Evolutionary conservation across 306 rosid genomes (phyloP).

Genomic region (Astragalus membranaceus): DNA sequence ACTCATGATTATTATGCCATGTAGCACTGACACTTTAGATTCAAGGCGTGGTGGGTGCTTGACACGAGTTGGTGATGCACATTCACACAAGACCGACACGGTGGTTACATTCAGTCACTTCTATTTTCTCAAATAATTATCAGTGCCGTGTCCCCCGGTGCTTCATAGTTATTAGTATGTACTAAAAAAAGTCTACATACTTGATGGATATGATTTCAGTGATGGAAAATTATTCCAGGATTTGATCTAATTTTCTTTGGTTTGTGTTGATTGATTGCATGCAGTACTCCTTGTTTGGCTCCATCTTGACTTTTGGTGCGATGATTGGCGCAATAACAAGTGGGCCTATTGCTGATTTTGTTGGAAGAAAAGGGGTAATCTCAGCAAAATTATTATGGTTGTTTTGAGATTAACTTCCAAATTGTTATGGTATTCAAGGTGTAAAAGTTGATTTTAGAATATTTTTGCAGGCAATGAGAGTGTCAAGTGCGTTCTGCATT

Average conservation of each 20-base stretch:
- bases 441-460: background rate
- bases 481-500: conserved; percentile 57
- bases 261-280: background rate
- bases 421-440: background rate
- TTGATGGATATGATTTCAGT: background rate
- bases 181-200: background rate
- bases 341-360: conserved; percentile 62
- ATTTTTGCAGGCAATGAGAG: conserved; percentile 89
- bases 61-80: too few species aligned
- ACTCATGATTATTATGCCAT: background rate
- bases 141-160: too few species aligned
- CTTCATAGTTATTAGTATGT: too few species aligned
- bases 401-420: background rate
- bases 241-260: conserved; percentile 5
- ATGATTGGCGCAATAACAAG: conserved; percentile 95
- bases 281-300: conserved; percentile 89
- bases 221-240: background rate
- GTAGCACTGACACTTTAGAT: too few species aligned
- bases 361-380: conserved; percentile 83
- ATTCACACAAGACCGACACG: too few species aligned
- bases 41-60: too few species aligned
- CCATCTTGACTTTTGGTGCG: conserved; percentile 89
- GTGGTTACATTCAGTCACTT: too few species aligned
- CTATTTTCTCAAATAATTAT: too few species aligned
- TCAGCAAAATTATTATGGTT: background rate